These are phyloP conservation scores for Curvularia eragrostidis DNA, from an alignment of 2,329 filamentous ascomycete species.

Conservation along the genomic window DNA sequence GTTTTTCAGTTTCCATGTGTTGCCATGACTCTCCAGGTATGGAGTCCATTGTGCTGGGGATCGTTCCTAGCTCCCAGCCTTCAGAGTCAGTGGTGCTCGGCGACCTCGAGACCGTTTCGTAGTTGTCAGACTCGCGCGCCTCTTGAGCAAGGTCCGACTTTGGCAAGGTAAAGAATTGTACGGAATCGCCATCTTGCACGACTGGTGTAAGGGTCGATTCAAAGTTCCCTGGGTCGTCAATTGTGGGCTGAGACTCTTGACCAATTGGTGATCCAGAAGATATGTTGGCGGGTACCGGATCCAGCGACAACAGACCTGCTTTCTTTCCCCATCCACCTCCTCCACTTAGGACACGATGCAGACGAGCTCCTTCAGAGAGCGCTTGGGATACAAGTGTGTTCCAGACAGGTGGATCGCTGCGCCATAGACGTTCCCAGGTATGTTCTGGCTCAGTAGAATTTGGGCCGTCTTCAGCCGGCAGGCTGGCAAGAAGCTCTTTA, in stretches of 20 bases:
- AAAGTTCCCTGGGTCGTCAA: constrained; percentile 36
- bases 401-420: constrained; percentile 29
- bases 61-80: constrained; percentile 49
- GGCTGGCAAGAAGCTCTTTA: constrained; percentile 11
- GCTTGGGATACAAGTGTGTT: constrained; percentile 29
- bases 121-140: not conserved
- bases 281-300: constrained; percentile 57
- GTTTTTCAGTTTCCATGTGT: constrained; percentile 7
- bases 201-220: constrained; percentile 60
- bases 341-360: constrained; percentile 70
- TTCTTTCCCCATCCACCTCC: constrained; percentile 87
- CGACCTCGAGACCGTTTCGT: constrained; percentile 2
- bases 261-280: not conserved
- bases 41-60: constrained; percentile 55
- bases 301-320: constrained; percentile 77
- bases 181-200: constrained; percentile 66
- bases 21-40: constrained; percentile 36
- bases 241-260: constrained; percentile 8
- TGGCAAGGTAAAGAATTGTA: constrained; percentile 54
- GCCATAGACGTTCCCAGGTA: constrained; percentile 30
- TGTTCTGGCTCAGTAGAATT: constrained; percentile 3
- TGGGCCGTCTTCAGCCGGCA: constrained; percentile 3
- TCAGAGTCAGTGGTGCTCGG: constrained; percentile 8
- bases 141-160: constrained; percentile 2
- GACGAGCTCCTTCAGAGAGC: constrained; percentile 44